Percentiles rank a stretch among this genome's conserved stretches.
phyloP scores from a whole-genome alignment of 495 filamentous ascomycete genomes.

The Recurvomyces mirabilis region DNA sequence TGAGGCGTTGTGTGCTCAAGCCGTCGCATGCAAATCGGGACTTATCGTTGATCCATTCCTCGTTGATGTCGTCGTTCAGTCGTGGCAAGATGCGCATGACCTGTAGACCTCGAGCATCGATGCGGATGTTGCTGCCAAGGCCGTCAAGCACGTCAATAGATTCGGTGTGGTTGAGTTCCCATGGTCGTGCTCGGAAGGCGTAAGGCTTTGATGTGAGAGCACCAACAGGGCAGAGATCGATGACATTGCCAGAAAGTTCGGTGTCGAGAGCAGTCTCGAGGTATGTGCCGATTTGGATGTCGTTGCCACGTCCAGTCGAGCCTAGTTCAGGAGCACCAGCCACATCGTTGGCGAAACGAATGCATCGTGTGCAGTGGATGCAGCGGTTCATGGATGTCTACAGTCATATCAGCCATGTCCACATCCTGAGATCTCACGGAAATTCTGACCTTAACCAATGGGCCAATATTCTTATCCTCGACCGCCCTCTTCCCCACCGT shows the following conservation, averaged over 20 bases:
- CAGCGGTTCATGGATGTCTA: conserved; percentile 98
- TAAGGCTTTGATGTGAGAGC: conserved; percentile 95
- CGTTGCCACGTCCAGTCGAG: conserved; percentile 86
- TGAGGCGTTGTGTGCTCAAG: conserved; percentile 87
- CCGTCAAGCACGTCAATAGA: conserved; percentile 90
- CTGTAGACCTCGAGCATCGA: conserved; percentile 87
- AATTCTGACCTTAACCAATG: conserved; percentile 62
- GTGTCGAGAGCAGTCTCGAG: conserved; percentile 82
- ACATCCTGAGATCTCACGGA: neutral
- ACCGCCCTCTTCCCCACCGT: conserved; percentile 87
- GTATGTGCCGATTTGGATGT: conserved; percentile 96
- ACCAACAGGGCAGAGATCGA: conserved; percentile 95
- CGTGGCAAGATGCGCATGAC: conserved; percentile 89
- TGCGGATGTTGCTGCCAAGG: conserved; percentile 84
- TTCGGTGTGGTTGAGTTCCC: conserved; percentile 89
- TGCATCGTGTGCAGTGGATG: conserved; percentile 96
- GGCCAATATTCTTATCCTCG: conserved; percentile 98
- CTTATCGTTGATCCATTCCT: conserved; percentile 99
- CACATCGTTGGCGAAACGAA: conserved; percentile 95
- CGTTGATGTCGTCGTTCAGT: conserved; percentile 94
- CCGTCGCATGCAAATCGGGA: conserved; percentile 93
- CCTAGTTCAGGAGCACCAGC: conserved; percentile 92
- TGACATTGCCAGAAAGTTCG: conserved; percentile 92
- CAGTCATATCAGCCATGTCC: conserved; percentile 2
- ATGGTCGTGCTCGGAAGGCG: conserved; percentile 90